Evolutionary conservation across 352 stramenopile species (phyloP), one percentile per base, ranked within the genome.

Genomic region (Elongisporangium prolatum): DNA sequence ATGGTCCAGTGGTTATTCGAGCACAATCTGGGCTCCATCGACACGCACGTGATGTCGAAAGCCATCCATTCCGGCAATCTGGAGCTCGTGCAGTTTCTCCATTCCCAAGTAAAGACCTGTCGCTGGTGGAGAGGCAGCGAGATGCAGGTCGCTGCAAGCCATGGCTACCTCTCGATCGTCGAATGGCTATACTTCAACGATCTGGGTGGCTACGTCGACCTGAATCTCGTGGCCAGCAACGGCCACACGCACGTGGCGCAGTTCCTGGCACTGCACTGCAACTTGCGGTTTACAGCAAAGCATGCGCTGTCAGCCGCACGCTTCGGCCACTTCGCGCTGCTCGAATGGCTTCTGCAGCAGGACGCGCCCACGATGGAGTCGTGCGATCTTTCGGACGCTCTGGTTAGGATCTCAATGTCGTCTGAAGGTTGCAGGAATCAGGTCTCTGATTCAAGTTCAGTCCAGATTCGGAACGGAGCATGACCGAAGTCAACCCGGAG

Each of bases 161-260:
- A 89, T 50, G 77, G 81, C 37, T 74, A 93, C 60, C 57, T 86
- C 38, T 51, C 82, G 21, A 82, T 89, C 44, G 64, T 89, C 21
- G 58, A 66, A 53, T 91, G 84, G 68, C 69, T 93, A 10, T 73
- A 89, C 38, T 70, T 87, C 52, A 64, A 86, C 28, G 28, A 40
- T 40, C 28, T 40, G 28, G 28, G 28, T 9, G 28, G 28, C 5
- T 40, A 40, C 28, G 28, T 40, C 5, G 28, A 40, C 28, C 28
- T 9, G 28, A 40, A 40, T 40, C 28, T 40, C 4, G 28, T 40
- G 28, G 28, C 28, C 28, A 40, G 28, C 28, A 40, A 40, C n/a
- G 52, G 52, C 37, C 28, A 57, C 52, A 51, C 50, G 52, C n/a
- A 10, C 4, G n/a, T 57, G 13, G 10, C 50, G 37, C 52, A 57